These are phyloP conservation scores for Piromyces finnis DNA, from an alignment of 192 early-diverging fungal genomes.

Conservation along the genomic window DNA sequence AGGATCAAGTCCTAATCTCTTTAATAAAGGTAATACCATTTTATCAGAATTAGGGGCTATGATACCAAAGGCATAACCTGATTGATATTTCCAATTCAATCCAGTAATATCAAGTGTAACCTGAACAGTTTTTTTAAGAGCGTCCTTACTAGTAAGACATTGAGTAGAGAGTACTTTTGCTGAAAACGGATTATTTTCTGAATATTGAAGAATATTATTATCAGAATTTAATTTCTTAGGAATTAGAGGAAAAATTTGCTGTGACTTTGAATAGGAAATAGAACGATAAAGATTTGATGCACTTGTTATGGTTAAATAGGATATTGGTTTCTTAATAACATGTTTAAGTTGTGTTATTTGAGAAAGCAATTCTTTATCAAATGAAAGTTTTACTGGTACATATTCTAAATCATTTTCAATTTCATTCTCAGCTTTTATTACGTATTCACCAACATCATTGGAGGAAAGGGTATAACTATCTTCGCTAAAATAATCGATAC, in stretches of 20 bases:
- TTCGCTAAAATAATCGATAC: too few species aligned
- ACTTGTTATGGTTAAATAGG: neutral
- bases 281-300: neutral
- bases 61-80: slow-evolving; percentile 80
- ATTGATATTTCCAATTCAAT: slow-evolving; percentile 18
- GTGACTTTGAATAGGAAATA: neutral
- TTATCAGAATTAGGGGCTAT: slow-evolving; percentile 61
- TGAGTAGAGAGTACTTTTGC: neutral
- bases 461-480: too few species aligned
- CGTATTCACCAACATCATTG: too few species aligned
- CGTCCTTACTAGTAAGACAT: neutral
- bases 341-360: neutral
- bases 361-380: neutral
- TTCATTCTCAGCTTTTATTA: too few species aligned
- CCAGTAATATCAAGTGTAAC: neutral
- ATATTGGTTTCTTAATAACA: neutral
- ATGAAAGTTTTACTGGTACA: neutral
- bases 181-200: neutral
- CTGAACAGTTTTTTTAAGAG: neutral
- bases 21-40: slow-evolving; percentile 47
- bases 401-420: neutral
- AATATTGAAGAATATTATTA: neutral
- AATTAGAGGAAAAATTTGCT: neutral
- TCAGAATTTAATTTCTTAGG: neutral
- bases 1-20: slow-evolving; percentile 26